phyloP scores from a whole-genome alignment of 257 asterid genomes.

The Plantago elongata region DNA sequence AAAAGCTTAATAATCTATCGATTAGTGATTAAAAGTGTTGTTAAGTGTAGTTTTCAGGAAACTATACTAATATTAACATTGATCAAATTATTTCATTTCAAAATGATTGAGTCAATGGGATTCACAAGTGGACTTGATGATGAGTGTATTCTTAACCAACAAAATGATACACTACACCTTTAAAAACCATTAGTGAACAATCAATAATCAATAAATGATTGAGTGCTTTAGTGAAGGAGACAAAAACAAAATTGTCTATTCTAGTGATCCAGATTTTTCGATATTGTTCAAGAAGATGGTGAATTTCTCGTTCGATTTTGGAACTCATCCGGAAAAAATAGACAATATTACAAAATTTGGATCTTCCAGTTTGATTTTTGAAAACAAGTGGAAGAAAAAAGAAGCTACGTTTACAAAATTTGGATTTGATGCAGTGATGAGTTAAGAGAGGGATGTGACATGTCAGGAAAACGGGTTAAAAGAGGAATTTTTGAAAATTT shows the following conservation, averaged over 20 bases:
- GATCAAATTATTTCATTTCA: too few species aligned
- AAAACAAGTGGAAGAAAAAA: too few species aligned
- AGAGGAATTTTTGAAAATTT: background rate
- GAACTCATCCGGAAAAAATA: background rate
- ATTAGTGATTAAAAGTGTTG: too few species aligned
- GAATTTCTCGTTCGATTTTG: background rate
- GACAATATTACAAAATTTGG: background rate
- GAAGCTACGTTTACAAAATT: background rate
- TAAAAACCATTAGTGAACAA: conserved; percentile 5
- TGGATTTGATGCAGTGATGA: background rate
- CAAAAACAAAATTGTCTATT: background rate
- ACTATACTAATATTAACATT: too few species aligned
- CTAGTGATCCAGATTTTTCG: background rate
- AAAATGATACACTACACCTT: too few species aligned
- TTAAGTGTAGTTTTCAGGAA: too few species aligned
- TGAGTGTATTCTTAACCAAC: too few species aligned
- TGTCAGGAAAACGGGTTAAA: background rate
- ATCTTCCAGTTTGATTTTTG: background rate
- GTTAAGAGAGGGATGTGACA: conserved; percentile 8
- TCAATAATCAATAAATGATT: conserved; percentile 10
- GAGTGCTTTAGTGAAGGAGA: background rate
- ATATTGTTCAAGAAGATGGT: background rate
- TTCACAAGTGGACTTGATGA: too few species aligned
- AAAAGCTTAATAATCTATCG: too few species aligned
- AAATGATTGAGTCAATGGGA: too few species aligned